Evolutionary conservation across 352 stramenopile genomes (phyloP).

Genomic region (Phytophthora lateralis): DNA sequence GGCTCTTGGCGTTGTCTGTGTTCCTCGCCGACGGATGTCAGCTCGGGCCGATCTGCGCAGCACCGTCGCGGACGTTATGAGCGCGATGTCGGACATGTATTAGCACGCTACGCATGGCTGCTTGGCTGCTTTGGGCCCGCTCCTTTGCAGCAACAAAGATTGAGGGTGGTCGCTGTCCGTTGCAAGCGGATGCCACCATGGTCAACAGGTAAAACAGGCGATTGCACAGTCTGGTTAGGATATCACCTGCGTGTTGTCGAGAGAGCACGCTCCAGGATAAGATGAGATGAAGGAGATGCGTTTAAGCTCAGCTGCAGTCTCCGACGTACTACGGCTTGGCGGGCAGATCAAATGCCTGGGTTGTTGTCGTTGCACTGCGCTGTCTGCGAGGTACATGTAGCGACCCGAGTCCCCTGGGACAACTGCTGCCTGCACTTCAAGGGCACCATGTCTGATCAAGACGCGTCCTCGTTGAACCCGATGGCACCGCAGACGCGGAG

Average conservation of each 20-base stretch:
- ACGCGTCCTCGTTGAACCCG: conserved; percentile 1
- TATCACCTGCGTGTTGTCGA: conserved; percentile 1
- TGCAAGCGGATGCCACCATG: neutral
- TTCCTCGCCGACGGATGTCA: conserved; percentile 17
- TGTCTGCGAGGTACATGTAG: conserved; percentile 6
- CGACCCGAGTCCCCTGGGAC: conserved; percentile 2
- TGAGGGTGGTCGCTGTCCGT: neutral
- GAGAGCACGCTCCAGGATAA: neutral
- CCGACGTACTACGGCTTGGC: conserved; percentile 4
- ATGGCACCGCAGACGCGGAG: neutral
- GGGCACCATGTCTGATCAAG: conserved; percentile 7
- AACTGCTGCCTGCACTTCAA: conserved; percentile 21
- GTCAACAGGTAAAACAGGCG: neutral
- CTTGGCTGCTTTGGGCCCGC: neutral
- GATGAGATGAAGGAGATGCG: neutral
- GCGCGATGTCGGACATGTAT: neutral
- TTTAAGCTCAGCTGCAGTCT: conserved; percentile 4
- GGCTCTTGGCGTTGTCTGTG: conserved; percentile 19
- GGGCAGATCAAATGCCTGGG: neutral
- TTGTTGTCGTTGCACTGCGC: conserved; percentile 7
- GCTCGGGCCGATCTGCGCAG: neutral
- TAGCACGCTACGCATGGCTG: conserved; percentile 5
- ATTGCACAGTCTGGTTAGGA: neutral
- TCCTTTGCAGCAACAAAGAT: conserved; percentile 2
- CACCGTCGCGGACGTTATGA: neutral